Evolutionary conservation across 495 filamentous ascomycete genomes (phyloP).

Genomic region (Chlorociboria aeruginascens): DNA sequence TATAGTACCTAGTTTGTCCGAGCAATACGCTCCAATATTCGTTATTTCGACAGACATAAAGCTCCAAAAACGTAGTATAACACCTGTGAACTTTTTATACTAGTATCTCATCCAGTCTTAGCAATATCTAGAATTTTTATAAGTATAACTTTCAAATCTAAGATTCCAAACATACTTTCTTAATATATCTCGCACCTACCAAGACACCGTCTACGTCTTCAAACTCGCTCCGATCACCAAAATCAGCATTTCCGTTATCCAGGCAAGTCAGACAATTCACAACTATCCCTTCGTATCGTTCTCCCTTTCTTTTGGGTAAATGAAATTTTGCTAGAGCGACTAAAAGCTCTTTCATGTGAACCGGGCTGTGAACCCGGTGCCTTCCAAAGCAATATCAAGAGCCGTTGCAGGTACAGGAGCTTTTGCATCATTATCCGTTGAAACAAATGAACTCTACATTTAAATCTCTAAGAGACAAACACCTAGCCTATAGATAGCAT

Average conservation of each 20-base stretch:
- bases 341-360: conserved; percentile 28
- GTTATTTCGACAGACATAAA: too few relatives aligned
- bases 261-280: conserved; percentile 45
- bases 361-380: not conserved
- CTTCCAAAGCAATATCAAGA: not conserved
- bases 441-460: conserved; percentile 40
- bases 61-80: too few relatives aligned
- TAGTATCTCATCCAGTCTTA: too few relatives aligned
- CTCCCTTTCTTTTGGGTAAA: conserved; percentile 38
- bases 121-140: too few relatives aligned
- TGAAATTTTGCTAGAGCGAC: conserved; percentile 18
- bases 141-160: too few relatives aligned
- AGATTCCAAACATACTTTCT: too few relatives aligned
- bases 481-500: conserved; percentile 54
- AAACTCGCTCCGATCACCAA: conserved; percentile 33
- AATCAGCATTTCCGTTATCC: conserved; percentile 32
- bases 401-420: not conserved
- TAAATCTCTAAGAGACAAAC: conserved; percentile 48
- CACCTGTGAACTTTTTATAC: too few relatives aligned
- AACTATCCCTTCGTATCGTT: conserved; percentile 35
- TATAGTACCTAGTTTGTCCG: too few relatives aligned
- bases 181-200: conserved; percentile 39
- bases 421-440: conserved; percentile 6
- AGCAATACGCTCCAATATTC: too few relatives aligned
- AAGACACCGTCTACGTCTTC: conserved; percentile 36